phyloP scores from a whole-genome alignment of 257 asterid genomes.

The Parsonsia alboflavescens region DNA sequence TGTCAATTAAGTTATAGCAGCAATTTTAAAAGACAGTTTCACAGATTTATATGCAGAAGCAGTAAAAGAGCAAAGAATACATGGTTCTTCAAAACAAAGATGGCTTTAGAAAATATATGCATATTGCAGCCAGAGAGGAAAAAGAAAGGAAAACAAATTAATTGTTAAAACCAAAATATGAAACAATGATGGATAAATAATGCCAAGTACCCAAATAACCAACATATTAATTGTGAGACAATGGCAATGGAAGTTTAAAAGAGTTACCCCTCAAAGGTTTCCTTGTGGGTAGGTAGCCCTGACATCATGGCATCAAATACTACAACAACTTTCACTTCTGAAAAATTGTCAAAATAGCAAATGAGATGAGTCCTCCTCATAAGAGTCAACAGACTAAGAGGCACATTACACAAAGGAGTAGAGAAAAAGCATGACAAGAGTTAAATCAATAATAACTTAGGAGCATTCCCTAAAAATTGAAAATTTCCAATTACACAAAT shows the following conservation, averaged over 20 bases:
- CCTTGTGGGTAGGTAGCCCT: constrained; percentile 78
- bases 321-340: constrained; percentile 97
- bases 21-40: too few relatives aligned
- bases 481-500: background rate
- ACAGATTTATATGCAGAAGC: background rate
- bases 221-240: background rate
- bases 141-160: background rate
- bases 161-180: background rate
- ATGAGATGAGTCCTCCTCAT: background rate
- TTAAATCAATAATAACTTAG: background rate
- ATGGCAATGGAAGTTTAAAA: constrained; percentile 7
- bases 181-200: background rate
- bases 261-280: constrained; percentile 71
- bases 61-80: background rate
- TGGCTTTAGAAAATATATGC: background rate
- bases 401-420: background rate
- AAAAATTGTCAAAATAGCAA: constrained; percentile 22
- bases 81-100: background rate
- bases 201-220: background rate
- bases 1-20: background rate
- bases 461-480: background rate
- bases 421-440: background rate
- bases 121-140: background rate
- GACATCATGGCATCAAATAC: constrained; percentile 99
- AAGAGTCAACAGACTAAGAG: background rate